Evolutionary conservation across 192 early-diverging fungal species (phyloP), one percentile per base, ranked within the genome.

Genomic region (Gaertneriomyces semiglobifer): DNA sequence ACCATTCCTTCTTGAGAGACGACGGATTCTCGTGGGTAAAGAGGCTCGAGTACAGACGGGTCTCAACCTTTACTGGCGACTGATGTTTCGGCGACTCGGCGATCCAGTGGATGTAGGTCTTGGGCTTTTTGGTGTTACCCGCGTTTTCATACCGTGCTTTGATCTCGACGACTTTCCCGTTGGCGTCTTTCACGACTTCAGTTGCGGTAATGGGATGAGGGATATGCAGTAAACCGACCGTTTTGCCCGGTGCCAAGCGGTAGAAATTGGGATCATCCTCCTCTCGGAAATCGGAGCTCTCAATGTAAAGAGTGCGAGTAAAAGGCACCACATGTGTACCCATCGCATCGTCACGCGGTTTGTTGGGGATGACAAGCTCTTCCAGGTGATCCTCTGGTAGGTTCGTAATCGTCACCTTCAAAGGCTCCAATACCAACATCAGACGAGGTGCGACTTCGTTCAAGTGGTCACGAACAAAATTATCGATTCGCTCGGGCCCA

Each of bases 71-170:
- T 14, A 96, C 88, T 14, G 97, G 94, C 7, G 92, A 94, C 33
- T 84, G 80, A 69, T 88, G 90, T 66, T 86, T 84, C 41, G 85
- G 80, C 20, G 89, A 91, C 63, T 96, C 88, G 44, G 91, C 92
- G 25, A 99, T 82, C 98, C 98, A 99, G 74, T 99, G 98, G 80
- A 99, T 98, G 77, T 90, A 98, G 3, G 98, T 89, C 85, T 96
- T 99, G 59, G 98, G 93, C 79, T 92, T 92, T 59, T 77, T 68
- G 20, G 63, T 59, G 66, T 75, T 82, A 69, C 82, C 81, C 1
- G 58, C 63, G 69, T 88, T 86, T 62, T 95, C 91, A 71, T 93
- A 95, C 44, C 80, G 79, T 58, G 90, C 93, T 45, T 86, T 77
- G 39, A 99, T 68, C 74, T 95, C 91, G 18, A 82, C 74, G 60